Evolutionary conservation across 2,329 filamentous ascomycete species (phyloP).

Genomic region (Bertia moriformis): DNA sequence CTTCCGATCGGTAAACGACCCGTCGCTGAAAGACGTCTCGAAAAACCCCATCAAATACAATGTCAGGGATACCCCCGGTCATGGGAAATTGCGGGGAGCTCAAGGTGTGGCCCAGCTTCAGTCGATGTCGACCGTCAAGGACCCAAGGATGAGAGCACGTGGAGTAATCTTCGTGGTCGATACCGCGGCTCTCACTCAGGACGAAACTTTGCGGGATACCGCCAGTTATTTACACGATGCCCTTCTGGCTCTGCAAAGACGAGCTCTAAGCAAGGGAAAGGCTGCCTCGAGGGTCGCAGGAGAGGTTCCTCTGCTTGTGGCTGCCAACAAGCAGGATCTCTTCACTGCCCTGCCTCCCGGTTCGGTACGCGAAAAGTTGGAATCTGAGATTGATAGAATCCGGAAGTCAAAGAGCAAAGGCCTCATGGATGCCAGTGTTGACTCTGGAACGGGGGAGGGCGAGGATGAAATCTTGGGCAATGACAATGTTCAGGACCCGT

Average conservation of each 20-base stretch:
- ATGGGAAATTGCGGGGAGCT: constrained; percentile 41
- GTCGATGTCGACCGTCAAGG: neutral
- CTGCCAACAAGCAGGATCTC: constrained; percentile 53
- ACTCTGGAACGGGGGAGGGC: constrained; percentile 17
- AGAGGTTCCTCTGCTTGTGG: constrained; percentile 39
- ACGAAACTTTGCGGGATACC: constrained; percentile 32
- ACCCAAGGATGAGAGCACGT: constrained; percentile 21
- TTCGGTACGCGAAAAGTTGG: constrained; percentile 36
- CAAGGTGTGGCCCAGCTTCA: neutral
- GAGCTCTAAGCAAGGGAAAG: constrained; percentile 22
- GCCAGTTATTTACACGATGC: constrained; percentile 47
- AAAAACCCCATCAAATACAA: neutral
- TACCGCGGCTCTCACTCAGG: constrained; percentile 23
- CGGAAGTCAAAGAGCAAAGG: constrained; percentile 39
- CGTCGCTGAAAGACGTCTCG: constrained; percentile 24
- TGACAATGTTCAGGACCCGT: constrained; percentile 36
- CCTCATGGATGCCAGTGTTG: constrained; percentile 36
- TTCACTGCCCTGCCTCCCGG: constrained; percentile 47
- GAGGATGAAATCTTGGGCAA: constrained; percentile 47
- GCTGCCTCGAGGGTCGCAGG: constrained; percentile 27
- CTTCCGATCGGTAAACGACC: constrained; percentile 46
- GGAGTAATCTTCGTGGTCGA: constrained; percentile 49
- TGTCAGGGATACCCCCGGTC: constrained; percentile 40
- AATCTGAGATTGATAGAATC: constrained; percentile 41
- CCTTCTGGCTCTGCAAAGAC: constrained; percentile 39